A percentile compares a stretch with the other conserved stretches of the same genome.
Conservation (phyloP, 257 asterid species). For the Solanum etuberosum region DNA sequence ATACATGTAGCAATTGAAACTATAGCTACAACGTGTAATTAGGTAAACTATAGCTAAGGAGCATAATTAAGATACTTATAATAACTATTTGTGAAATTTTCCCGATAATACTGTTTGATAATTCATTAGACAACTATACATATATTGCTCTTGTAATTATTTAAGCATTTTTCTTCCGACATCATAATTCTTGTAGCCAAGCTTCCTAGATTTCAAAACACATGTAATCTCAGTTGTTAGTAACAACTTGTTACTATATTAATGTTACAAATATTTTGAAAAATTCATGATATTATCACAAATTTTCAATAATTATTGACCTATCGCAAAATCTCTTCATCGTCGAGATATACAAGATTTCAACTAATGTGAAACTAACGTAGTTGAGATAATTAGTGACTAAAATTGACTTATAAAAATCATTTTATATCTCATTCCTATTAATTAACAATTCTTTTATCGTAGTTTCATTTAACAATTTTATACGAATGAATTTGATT, state of each 20-base stretch:
- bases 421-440: not conserved
- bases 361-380: not conserved
- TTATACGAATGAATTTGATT: too few species aligned
- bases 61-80: too few species aligned
- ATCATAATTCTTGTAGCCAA: not conserved
- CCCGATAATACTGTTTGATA: too few species aligned
- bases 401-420: not conserved
- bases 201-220: not conserved
- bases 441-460: too few species aligned
- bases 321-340: not conserved
- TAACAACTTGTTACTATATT: not conserved
- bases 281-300: not conserved
- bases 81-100: too few species aligned
- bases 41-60: too few species aligned
- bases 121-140: not conserved
- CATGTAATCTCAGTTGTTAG: not conserved
- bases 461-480: not conserved
- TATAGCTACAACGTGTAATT: not conserved
- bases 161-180: not conserved
- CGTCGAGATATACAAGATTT: not conserved
- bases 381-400: not conserved
- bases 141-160: not conserved
- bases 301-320: not conserved
- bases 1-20: too few species aligned
- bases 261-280: not conserved